Conservation (phyloP, 768 basidiomycete genomes). For the Leccinum obscurum region DNA sequence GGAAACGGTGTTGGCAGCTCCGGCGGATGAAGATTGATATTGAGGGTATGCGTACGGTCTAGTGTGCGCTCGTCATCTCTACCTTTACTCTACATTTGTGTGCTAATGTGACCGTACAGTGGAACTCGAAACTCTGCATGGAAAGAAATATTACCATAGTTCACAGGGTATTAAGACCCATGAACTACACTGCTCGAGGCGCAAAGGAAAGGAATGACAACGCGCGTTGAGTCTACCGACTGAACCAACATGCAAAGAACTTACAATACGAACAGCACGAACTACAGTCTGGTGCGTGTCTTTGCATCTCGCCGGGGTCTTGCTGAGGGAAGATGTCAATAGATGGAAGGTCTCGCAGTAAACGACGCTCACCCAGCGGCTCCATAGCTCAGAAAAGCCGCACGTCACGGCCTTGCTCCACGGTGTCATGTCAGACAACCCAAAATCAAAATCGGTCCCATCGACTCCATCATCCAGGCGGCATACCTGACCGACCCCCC, state of each 20-base stretch:
- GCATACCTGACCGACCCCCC: background rate
- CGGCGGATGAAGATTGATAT: conserved; percentile 1
- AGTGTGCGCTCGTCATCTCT: no score
- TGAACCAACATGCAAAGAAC: no score
- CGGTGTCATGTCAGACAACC: conserved; percentile 59
- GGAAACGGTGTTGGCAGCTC: background rate
- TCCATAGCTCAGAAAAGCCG: conserved; percentile 74
- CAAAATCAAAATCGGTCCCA: conserved; percentile 52
- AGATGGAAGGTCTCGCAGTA: conserved; percentile 65
- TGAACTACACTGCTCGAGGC: no score
- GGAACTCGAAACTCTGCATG: no score
- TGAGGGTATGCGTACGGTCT: no score
- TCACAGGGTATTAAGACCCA: no score
- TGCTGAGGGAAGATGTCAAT: conserved; percentile 59
- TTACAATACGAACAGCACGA: conserved; percentile 46
- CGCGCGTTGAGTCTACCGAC: no score
- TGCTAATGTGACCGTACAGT: no score
- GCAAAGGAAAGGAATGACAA: no score
- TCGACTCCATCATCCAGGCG: conserved; percentile 56
- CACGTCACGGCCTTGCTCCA: conserved; percentile 72
- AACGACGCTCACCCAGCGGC: conserved; percentile 79
- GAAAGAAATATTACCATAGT: no score
- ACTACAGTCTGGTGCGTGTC: conserved; percentile 59
- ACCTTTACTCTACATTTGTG: no score
- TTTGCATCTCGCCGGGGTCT: background rate